Base-by-base conservation (phyloP, 352 stramenopile genomes). In the Globisporangium sylvaticum region DNA sequence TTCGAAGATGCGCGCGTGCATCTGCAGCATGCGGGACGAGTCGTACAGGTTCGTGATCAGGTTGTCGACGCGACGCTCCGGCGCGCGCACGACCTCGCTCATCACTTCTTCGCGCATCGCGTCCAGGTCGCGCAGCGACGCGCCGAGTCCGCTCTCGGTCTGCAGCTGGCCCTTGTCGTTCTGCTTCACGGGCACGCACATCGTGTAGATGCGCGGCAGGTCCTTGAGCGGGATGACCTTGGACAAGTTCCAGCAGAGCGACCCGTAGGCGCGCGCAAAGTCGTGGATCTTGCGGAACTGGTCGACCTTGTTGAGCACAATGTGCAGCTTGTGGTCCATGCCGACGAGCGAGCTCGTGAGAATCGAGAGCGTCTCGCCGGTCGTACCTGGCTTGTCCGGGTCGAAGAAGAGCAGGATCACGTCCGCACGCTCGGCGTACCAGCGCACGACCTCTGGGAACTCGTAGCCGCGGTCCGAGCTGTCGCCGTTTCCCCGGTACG, bases 381-480 rank as follows among this genome's bases (percentile, higher is more conserved):
- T 99, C 9, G 98, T 99, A 20, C 98, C 98, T 0, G 95, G 95
- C 75, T 99, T 99, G 74, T 99, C 98, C 4, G 98, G 98, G 84
- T 99, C 98, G 73, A 99, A 99, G 77, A 99, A 99, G 5, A 99
- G 87, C 67, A 99, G 75, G 60, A 99, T 99, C 61, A 99, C 96
- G 74, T 99, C 98, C 4, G 97, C 97, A 50, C 97, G 88, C 77
- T 99, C 96, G 4, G 97, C 97, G 77, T 99, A 99, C 97, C 97
- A 99, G 62, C 90, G 85, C 48, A 98, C 92, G 22, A 99, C 96
- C 62, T 97, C 84, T 0, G 96, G 89, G 80, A 99, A 99, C 77
- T 99, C 96, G 78, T 99, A 99, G 52, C 97, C 97, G 48, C 96
- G 84, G 74, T 95, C 84, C 42, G 84, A 91, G 67, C 80, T 81